phyloP scores from a whole-genome alignment of 495 filamentous ascomycete species.

The Haplographium delicatum region DNA sequence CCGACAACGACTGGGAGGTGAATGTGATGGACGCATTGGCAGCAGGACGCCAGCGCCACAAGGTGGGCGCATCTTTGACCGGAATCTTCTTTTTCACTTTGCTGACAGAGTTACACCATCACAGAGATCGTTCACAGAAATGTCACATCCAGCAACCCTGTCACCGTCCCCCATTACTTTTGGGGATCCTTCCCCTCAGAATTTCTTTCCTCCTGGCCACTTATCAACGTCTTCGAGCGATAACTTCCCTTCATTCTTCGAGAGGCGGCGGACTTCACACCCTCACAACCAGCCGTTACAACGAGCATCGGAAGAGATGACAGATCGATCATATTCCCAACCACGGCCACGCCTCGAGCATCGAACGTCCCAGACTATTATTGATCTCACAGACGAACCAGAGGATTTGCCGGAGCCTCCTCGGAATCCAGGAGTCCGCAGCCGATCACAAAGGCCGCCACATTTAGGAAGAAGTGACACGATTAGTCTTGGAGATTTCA shows the following conservation, averaged over 20 bases:
- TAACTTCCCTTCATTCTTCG: conserved; percentile 21
- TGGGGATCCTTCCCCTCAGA: conserved; percentile 15
- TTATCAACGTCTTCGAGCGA: conserved; percentile 19
- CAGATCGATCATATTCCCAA: conserved; percentile 12
- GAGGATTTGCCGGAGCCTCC: conserved; percentile 21
- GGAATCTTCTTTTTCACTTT: no score
- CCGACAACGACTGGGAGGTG: neutral
- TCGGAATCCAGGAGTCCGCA: conserved; percentile 20
- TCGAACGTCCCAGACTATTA: conserved; percentile 29
- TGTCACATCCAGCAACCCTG: conserved; percentile 24
- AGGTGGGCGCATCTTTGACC: conserved; percentile 16
- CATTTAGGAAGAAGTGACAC: conserved; percentile 21
- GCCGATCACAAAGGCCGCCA: conserved; percentile 28
- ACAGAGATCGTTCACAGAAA: conserved; percentile 21
- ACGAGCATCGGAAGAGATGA: conserved; percentile 18
- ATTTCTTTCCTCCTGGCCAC: neutral
- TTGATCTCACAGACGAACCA: conserved; percentile 37
- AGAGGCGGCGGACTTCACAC: conserved; percentile 21
- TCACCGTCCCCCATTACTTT: conserved; percentile 24
- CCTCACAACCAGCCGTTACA: conserved; percentile 24
- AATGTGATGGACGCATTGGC: conserved; percentile 20
- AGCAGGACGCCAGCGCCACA: conserved; percentile 19
- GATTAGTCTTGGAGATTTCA: conserved; percentile 25
- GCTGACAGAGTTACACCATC: conserved; percentile 13
- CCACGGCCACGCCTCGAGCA: conserved; percentile 22